Conservation (phyloP, 169 alveolate species). For the Perkinsus marinus region DNA sequence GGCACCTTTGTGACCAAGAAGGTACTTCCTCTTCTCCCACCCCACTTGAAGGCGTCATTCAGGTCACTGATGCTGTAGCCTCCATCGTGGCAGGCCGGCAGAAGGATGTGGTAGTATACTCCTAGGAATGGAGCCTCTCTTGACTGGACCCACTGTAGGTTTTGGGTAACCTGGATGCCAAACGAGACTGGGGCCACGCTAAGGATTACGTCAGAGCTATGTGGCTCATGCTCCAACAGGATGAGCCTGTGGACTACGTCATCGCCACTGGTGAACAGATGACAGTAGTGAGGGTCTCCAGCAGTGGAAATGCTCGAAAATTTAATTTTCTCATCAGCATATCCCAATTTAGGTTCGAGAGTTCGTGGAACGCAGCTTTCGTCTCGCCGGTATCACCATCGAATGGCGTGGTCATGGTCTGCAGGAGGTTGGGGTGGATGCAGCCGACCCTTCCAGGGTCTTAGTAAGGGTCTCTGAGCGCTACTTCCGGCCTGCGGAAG, state of each 20-base stretch:
- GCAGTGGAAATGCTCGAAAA: too few relatives aligned
- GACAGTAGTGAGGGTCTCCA: too few relatives aligned
- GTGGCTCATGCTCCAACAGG: conserved; percentile 51
- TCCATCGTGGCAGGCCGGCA: conserved; percentile 18
- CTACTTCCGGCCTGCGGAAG: conserved; percentile 46
- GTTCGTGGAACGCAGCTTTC: conserved; percentile 31
- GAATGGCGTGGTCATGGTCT: conserved; percentile 39
- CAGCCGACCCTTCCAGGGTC: conserved; percentile 6
- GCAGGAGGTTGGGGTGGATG: conserved; percentile 29
- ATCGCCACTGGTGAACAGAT: conserved; percentile 38
- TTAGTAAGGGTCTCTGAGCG: conserved; percentile 9
- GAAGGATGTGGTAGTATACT: conserved; percentile 22
- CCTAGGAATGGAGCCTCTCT: neutral
- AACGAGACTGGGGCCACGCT: conserved; percentile 67
- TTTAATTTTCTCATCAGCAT: too few relatives aligned
- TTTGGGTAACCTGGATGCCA: conserved; percentile 50
- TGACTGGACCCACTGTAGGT: too few relatives aligned
- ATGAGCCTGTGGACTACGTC: conserved; percentile 42
- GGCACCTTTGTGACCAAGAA: conserved; percentile 53
- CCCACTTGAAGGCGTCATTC: too few relatives aligned
- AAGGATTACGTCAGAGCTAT: conserved; percentile 49
- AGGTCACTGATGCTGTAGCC: too few relatives aligned
- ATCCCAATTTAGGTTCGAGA: conserved; percentile 27
- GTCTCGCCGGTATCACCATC: conserved; percentile 17
- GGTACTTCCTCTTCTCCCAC: conserved; percentile 5